These are phyloP conservation scores for Taiozyma onychis DNA, from an alignment of 1,139 yeast species.

Conservation along the genomic window DNA sequence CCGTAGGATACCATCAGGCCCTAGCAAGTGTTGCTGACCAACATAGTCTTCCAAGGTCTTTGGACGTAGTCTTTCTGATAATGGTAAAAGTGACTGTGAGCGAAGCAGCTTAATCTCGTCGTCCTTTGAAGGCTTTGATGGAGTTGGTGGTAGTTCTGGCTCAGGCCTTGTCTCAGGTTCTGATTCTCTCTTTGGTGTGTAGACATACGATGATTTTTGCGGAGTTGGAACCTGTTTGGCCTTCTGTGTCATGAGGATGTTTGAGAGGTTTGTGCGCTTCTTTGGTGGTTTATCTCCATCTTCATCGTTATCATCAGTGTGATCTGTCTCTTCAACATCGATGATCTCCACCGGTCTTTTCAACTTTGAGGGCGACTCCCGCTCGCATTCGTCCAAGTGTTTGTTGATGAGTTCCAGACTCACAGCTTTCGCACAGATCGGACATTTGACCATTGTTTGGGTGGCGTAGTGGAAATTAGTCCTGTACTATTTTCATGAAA, in stretches of 20 bases:
- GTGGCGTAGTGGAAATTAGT: background rate
- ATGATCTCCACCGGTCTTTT: background rate
- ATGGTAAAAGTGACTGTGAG: slow-evolving; percentile 53
- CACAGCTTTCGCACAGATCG: slow-evolving; percentile 21
- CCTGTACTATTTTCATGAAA: no score
- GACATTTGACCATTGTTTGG: slow-evolving; percentile 22
- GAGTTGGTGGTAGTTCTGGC: background rate
- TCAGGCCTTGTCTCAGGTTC: background rate
- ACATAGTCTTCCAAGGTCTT: slow-evolving; percentile 64
- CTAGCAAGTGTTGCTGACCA: slow-evolving; percentile 83
- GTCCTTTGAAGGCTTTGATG: slow-evolving; percentile 5
- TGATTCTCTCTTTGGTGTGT: background rate
- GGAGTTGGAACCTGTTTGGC: background rate
- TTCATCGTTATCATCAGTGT: background rate
- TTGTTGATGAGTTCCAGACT: slow-evolving; percentile 18
- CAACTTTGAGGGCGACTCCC: slow-evolving; percentile 5
- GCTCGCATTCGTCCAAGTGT: slow-evolving; percentile 23
- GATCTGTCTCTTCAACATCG: no score
- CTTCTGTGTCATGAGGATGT: background rate
- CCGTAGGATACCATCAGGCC: slow-evolving; percentile 64
- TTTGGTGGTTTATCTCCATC: slow-evolving; percentile 8
- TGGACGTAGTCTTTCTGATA: slow-evolving; percentile 87
- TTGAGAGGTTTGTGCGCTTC: background rate
- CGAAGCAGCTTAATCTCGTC: slow-evolving; percentile 35
- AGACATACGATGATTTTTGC: background rate